Conservation (phyloP, 2,329 filamentous ascomycete species). For the Cryphonectria radicalis region DNA sequence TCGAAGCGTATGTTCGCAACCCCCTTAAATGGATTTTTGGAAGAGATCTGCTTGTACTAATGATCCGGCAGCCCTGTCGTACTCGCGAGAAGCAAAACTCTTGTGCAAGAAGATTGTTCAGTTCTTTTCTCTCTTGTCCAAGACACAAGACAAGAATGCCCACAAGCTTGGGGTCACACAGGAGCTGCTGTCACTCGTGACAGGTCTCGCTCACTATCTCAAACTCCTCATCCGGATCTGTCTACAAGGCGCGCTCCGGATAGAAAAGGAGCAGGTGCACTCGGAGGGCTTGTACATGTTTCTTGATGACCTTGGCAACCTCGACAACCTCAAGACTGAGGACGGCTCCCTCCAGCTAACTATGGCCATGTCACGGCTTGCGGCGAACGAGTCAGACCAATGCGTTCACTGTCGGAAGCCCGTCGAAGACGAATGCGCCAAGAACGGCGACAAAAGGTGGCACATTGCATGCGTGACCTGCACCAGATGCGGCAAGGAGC, state of each 20-base stretch:
- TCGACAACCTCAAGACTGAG: constrained; percentile 77
- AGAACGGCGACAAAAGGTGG: constrained; percentile 76
- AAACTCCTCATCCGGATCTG: constrained; percentile 98
- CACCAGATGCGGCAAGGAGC: constrained; percentile 64
- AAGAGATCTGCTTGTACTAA: constrained; percentile 32
- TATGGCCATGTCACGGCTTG: constrained; percentile 67
- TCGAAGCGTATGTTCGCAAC: constrained; percentile 68
- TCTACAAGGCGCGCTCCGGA: constrained; percentile 86
- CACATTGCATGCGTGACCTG: constrained; percentile 85
- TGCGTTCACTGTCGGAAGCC: constrained; percentile 81
- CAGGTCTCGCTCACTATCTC: constrained; percentile 93
- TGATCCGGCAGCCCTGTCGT: constrained; percentile 72
- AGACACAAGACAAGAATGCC: constrained; percentile 89
- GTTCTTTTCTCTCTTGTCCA: constrained; percentile 93
- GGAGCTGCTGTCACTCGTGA: constrained; percentile 95
- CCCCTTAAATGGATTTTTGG: neutral
- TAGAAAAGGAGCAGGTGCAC: constrained; percentile 81
- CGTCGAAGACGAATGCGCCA: constrained; percentile 92
- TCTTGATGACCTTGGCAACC: constrained; percentile 78
- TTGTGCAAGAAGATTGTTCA: constrained; percentile 99
- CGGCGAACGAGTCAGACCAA: constrained; percentile 80
- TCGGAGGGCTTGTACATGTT: constrained; percentile 80
- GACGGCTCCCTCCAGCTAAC: constrained; percentile 67
- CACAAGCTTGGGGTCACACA: constrained; percentile 95
- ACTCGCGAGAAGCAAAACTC: constrained; percentile 93